These are phyloP conservation scores for Eutrema heterophyllum DNA, from an alignment of 345 rosid species.

Conservation along the genomic window DNA sequence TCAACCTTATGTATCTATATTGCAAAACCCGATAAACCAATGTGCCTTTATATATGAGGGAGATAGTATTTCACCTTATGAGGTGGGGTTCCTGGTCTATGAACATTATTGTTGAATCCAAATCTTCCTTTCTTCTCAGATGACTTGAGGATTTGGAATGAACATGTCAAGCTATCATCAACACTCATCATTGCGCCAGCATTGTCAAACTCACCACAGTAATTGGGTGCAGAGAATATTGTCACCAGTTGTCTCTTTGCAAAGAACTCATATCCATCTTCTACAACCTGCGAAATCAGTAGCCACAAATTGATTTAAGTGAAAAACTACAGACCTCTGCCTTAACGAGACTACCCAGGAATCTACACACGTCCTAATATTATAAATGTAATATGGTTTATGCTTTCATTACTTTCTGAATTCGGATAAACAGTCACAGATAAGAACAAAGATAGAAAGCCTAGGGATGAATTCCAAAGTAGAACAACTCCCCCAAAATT, in stretches of 20 bases:
- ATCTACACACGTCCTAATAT: not conserved
- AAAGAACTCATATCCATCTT: conserved; percentile 17
- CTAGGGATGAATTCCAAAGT: not conserved
- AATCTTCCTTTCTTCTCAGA: conserved; percentile 11
- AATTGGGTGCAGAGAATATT: conserved; percentile 14
- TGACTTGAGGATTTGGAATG: conserved; percentile 12
- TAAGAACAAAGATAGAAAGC: not conserved
- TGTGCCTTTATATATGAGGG: not conserved
- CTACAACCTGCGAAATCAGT: not conserved
- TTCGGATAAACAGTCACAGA: not conserved
- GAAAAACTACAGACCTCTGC: not conserved
- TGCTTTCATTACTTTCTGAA: no score
- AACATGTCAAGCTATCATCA: conserved; percentile 17
- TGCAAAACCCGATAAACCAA: not conserved
- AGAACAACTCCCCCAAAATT: not conserved
- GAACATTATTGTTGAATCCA: conserved; percentile 1
- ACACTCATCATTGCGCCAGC: conserved; percentile 18
- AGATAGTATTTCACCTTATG: conserved; percentile 1
- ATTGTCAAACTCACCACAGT: conserved; percentile 15
- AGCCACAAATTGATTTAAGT: not conserved
- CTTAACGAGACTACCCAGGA: not conserved
- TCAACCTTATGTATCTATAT: not conserved
- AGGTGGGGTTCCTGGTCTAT: conserved; percentile 17
- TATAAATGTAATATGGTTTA: not conserved
- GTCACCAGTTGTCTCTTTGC: conserved; percentile 17